A percentile compares a stretch with the other conserved stretches of the same genome.
Conservation (phyloP, 305 asterid genomes). For the Fraxinus greggii region DNA sequence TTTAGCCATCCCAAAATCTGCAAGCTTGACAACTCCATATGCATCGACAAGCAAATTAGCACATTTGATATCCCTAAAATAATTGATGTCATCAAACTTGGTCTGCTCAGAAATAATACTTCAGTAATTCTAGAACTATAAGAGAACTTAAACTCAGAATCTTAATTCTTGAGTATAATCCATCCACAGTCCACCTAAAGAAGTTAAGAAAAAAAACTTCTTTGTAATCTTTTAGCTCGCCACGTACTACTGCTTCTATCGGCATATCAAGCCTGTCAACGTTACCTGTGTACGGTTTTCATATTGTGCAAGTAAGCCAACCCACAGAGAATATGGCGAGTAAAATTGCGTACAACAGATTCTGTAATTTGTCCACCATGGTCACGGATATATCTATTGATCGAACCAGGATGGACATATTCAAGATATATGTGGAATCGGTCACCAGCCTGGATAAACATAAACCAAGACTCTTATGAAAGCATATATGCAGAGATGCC, state of each 20-base stretch:
- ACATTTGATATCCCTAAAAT: slow-evolving; percentile 80
- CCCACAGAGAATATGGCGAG: slow-evolving; percentile 86
- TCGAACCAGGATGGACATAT: slow-evolving; percentile 92
- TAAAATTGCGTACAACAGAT: slow-evolving; percentile 82
- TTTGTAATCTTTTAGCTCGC: background rate
- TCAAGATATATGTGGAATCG: slow-evolving; percentile 80
- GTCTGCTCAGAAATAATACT: background rate
- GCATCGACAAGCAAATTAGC: slow-evolving; percentile 96
- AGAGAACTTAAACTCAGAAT: background rate
- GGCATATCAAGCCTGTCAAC: background rate
- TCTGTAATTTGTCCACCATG: slow-evolving; percentile 81
- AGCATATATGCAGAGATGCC: slow-evolving; percentile 14
- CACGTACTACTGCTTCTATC: background rate
- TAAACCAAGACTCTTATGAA: slow-evolving; percentile 23
- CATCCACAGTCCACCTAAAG: background rate
- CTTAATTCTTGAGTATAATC: background rate
- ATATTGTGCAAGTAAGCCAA: slow-evolving; percentile 83
- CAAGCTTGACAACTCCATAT: slow-evolving; percentile 90
- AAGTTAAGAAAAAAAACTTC: background rate
- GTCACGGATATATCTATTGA: slow-evolving; percentile 67
- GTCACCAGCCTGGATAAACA: slow-evolving; percentile 58
- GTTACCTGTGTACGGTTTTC: slow-evolving; percentile 83
- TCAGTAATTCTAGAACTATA: background rate
- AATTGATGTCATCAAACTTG: slow-evolving; percentile 17
- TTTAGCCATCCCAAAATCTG: slow-evolving; percentile 96